A percentile compares a stretch with the other conserved stretches of the same genome.
These are phyloP conservation scores for Agaricales sp. DNA, from an alignment of 1,284 basidiomycete genomes.

Conservation along the genomic window DNA sequence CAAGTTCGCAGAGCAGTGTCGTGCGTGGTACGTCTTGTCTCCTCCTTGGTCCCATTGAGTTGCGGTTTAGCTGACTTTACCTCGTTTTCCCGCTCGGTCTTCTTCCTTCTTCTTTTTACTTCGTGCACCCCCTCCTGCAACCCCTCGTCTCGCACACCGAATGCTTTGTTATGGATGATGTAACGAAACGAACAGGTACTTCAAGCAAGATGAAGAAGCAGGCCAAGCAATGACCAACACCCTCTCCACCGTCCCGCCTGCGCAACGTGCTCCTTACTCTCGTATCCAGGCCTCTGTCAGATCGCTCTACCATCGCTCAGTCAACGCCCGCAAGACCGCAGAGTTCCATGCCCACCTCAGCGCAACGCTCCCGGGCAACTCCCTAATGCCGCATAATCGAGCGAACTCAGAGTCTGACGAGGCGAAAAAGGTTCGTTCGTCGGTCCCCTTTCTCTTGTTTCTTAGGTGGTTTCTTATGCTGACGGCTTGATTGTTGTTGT, in stretches of 20 bases:
- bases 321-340: constrained; percentile 56
- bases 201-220: constrained; percentile 62
- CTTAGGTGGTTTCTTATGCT: too few relatives aligned
- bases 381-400: constrained; percentile 58
- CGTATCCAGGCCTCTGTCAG: constrained; percentile 69
- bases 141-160: constrained; percentile 3
- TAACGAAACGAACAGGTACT: too few relatives aligned
- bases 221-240: constrained; percentile 71
- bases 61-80: constrained; percentile 1
- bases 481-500: too few relatives aligned
- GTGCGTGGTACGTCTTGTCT: constrained; percentile 45
- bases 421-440: constrained; percentile 61
- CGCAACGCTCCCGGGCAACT: constrained; percentile 62
- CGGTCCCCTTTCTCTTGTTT: too few relatives aligned
- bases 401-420: constrained; percentile 44
- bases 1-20: constrained; percentile 60
- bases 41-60: constrained; percentile 7
- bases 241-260: constrained; percentile 61
- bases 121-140: neutral
- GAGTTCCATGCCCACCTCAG: constrained; percentile 70
- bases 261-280: constrained; percentile 67
- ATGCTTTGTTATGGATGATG: neutral
- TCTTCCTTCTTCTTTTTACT: constrained; percentile 5
- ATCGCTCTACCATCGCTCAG: constrained; percentile 62
- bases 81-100: neutral